Evolutionary conservation across 495 filamentous ascomycete genomes (phyloP), one percentile per base, ranked within the genome.

Genomic region (Bathelium albidoporum): DNA sequence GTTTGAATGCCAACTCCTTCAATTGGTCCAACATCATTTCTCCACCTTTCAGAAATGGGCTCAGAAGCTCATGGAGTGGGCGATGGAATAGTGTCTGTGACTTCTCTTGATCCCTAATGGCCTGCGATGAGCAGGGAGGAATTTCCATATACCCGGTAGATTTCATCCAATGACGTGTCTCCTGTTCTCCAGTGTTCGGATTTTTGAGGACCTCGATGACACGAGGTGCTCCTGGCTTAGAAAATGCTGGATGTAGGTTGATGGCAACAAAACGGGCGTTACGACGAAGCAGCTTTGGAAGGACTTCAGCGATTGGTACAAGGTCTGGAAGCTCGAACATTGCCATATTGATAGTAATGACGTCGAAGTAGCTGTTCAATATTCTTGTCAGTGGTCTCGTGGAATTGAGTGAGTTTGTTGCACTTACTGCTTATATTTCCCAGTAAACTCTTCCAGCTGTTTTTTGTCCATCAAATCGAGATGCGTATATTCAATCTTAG

Each of bases 241-340:
- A 65, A 29, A 65, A 65, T 1, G 41, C 55, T 3, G 63, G 63
- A 62, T 65, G 63, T 29, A 65, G 59, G 58, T 65, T 59, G 12
- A 65, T 58, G 41, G n/a, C 55, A 2, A 65, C 59, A 4, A 65
- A 63, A 41, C 61, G 28, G 20, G 58, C 63, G 32, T 44, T 34
- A 1, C 1, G 34, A 20, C 49, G 49, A 28, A 65, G 41, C 32
- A 65, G 44, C n/a, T 34, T 28, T 1, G 59, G 63, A 26, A 65
- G 59, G n/a, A 58, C 63, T 39, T 62, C 29, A 12, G 63, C 63
- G 18, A 65, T 32, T 9, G 63, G 63, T 20, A 52, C 59, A 11
- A 65, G 58, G n/a, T 16, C 18, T 1, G 63, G 58, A 10, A 65
- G 41, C 26, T 58, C 60, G 36, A 61, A 61, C n/a, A 65, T n/a